Base-by-base conservation (phyloP, 1,284 basidiomycete genomes). In the Cryptococcus floricola region DNA sequence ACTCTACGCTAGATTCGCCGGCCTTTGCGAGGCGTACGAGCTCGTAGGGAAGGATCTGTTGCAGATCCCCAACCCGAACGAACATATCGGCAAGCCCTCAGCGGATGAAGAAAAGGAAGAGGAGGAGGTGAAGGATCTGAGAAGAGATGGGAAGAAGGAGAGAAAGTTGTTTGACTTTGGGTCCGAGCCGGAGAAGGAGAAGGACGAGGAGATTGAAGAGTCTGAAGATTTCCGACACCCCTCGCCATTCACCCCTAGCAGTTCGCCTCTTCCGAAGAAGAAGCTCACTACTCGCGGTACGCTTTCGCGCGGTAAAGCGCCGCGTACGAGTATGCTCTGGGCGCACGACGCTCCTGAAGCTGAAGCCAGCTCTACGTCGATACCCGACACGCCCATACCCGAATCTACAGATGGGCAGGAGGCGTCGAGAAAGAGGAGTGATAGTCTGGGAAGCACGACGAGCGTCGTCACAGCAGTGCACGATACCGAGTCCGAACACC, bases 1-100 rank as follows among this genome's bases (percentile, higher is more conserved):
- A 0, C 81, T 98, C 1, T 97, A 97, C 69, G 87, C 88, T 31
- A 87, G 94, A 60, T 98, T 98, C 80, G 82, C 89, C 52, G 86
- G 86, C 3, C 83, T 98, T 55, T 88, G 87, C 10, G 81, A 84
- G 57, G 84, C 84, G 66, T 96, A 89, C 78, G 85, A 88, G 58
- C 81, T 98, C 42, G 88, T 95, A 2, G 76, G 82, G 0, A 28
- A 52, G 47, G 88, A 90, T 56, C 87, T 92, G 70, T 82, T 94
- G 39, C 86, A 91, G 66, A 91, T 93, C 44, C 89, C 89, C 1
- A 34, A 34, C 31, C 31, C 31, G 19, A 49, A 58, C 50, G 63
- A 58, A 27, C 63, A 58, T 16, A 49, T 57, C 45, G 51, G 47
- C 27, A 28, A 47, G 31, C n/a, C 48, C 10, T 13, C 9, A 7